Percentiles rank a stretch among this genome's conserved stretches.
Conservation (phyloP, 805 yeast species). For the Candida berthetii region DNA sequence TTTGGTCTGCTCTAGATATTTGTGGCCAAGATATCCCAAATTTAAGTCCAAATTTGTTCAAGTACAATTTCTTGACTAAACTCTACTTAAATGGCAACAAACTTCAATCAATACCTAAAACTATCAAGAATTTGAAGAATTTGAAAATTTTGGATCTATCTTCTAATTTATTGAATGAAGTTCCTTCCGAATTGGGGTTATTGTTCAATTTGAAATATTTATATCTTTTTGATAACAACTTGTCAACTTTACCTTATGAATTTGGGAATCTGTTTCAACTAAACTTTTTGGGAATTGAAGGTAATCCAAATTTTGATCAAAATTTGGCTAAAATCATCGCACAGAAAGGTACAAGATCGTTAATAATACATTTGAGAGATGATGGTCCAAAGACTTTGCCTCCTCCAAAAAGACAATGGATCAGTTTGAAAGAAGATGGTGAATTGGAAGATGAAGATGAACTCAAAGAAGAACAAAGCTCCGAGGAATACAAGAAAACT, state of each 20-base stretch:
- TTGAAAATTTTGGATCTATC: constrained; percentile 83
- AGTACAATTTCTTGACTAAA: constrained; percentile 79
- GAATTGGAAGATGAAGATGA: constrained; percentile 35
- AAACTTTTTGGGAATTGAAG: constrained; percentile 87
- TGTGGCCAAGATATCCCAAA: constrained; percentile 81
- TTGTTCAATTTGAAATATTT: constrained; percentile 75
- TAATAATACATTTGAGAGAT: constrained; percentile 78
- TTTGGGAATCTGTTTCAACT: constrained; percentile 82
- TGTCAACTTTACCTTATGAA: constrained; percentile 71
- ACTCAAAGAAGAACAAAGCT: constrained; percentile 13
- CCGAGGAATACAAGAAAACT: constrained; percentile 14
- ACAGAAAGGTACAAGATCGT: constrained; percentile 78
- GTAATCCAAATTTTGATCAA: constrained; percentile 69
- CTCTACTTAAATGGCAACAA: constrained; percentile 85
- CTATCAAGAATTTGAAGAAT: constrained; percentile 61
- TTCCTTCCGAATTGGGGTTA: constrained; percentile 85
- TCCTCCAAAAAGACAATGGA: constrained; percentile 79
- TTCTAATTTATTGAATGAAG: constrained; percentile 57
- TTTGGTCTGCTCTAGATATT: constrained; percentile 92
- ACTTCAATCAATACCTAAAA: constrained; percentile 58
- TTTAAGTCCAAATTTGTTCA: constrained; percentile 68
- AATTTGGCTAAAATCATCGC: constrained; percentile 62
- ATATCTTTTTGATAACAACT: constrained; percentile 82
- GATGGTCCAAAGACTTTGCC: constrained; percentile 60
- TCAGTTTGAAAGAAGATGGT: constrained; percentile 71